Conservation (phyloP, 2,329 filamentous ascomycete species). For the Apiospora arundinis region DNA sequence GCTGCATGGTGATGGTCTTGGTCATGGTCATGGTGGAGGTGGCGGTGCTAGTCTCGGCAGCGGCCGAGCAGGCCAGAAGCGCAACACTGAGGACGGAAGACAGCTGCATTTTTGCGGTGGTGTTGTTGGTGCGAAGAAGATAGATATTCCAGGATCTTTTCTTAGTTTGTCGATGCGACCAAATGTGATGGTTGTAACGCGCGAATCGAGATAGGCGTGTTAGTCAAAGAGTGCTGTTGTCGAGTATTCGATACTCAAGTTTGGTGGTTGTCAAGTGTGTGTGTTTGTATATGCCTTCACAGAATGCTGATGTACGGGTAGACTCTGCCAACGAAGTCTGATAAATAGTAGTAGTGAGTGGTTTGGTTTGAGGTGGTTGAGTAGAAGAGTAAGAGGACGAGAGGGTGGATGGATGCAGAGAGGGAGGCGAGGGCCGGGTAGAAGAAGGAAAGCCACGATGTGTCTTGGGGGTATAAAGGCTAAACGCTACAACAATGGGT, state of each 20-base stretch:
- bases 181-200: slow-evolving; percentile 26
- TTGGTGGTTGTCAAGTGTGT: slow-evolving; percentile 21
- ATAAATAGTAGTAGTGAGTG: background rate
- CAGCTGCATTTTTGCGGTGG: slow-evolving; percentile 48
- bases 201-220: slow-evolving; percentile 27
- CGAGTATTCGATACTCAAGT: slow-evolving; percentile 40
- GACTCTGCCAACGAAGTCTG: slow-evolving; percentile 44
- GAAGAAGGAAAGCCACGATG: slow-evolving; percentile 16
- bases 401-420: background rate
- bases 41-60: slow-evolving; percentile 51
- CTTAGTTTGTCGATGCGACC: slow-evolving; percentile 21
- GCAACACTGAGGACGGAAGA: slow-evolving; percentile 51
- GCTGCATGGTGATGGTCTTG: slow-evolving; percentile 58
- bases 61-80: slow-evolving; percentile 60
- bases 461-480: slow-evolving; percentile 16
- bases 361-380: background rate
- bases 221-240: slow-evolving; percentile 33
- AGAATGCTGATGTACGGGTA: slow-evolving; percentile 30
- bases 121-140: background rate
- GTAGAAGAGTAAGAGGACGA: background rate
- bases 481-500: background rate
- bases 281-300: slow-evolving; percentile 20
- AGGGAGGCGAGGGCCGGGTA: background rate
- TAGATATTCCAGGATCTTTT: slow-evolving; percentile 20
- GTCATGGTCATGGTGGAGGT: slow-evolving; percentile 58